Conservation (phyloP, 345 rosid genomes). For the Hibiscus syriacus region DNA sequence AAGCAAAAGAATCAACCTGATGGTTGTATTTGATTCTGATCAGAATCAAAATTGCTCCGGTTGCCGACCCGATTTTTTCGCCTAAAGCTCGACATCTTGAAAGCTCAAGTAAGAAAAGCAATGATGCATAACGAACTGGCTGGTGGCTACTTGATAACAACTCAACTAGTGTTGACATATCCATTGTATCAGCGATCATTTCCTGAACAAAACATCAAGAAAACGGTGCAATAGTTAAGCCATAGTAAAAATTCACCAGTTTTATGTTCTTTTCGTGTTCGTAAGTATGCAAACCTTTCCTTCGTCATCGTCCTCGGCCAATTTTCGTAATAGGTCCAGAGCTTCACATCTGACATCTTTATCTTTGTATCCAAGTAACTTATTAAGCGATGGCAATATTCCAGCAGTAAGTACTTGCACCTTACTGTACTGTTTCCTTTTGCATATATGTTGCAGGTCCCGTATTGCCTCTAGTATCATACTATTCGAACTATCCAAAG, state of each 20-base stretch:
- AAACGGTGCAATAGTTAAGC: not conserved
- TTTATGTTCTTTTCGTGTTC: not conserved
- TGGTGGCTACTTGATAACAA: slow-evolving; percentile 63
- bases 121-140: slow-evolving; percentile 39
- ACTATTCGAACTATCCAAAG: slow-evolving; percentile 55
- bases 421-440: slow-evolving; percentile 40
- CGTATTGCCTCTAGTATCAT: slow-evolving; percentile 65
- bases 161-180: slow-evolving; percentile 40
- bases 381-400: slow-evolving; percentile 49
- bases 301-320: slow-evolving; percentile 48
- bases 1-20: slow-evolving; percentile 40
- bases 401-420: slow-evolving; percentile 45
- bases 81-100: slow-evolving; percentile 41
- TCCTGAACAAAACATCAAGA: slow-evolving; percentile 36
- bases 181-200: slow-evolving; percentile 41
- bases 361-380: slow-evolving; percentile 40
- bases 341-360: slow-evolving; percentile 49
- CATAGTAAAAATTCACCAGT: too few species aligned
- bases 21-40: slow-evolving; percentile 50
- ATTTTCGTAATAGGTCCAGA: slow-evolving; percentile 40
- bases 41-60: slow-evolving; percentile 73
- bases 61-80: slow-evolving; percentile 49
- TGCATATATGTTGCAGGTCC: slow-evolving; percentile 58
- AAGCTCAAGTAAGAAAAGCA: slow-evolving; percentile 62
- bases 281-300: slow-evolving; percentile 47